These are phyloP conservation scores for Populus trichocarpa DNA, from an alignment of 441 rosid species.

Conservation along the genomic window DNA sequence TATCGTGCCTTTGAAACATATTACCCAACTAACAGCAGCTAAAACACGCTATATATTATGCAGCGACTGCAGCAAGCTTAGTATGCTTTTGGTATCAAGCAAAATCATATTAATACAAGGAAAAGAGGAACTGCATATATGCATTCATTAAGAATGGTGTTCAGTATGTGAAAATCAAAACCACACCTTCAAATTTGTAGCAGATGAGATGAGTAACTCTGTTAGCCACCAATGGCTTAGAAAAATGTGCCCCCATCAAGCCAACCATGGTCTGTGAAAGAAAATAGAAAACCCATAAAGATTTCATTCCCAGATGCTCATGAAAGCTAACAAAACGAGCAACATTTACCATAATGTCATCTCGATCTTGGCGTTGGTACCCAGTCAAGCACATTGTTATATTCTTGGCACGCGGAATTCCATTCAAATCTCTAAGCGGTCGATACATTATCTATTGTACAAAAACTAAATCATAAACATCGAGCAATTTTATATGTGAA, in stretches of 20 bases:
- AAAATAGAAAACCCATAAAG: conserved; percentile 4
- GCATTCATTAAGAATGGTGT: neutral
- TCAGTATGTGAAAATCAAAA: neutral
- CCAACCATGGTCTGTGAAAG: conserved; percentile 75
- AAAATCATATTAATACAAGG: no score
- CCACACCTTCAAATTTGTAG: conserved; percentile 89
- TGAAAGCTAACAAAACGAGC: neutral
- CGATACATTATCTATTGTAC: conserved; percentile 59
- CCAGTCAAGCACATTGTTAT: conserved; percentile 81
- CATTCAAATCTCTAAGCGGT: conserved; percentile 76
- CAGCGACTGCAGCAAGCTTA: no score
- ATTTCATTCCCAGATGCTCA: neutral
- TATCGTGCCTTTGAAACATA: no score
- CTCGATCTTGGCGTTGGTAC: conserved; percentile 86
- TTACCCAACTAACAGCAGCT: no score
- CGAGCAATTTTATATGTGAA: neutral
- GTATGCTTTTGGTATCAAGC: no score
- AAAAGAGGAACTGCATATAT: neutral
- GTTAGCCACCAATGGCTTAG: conserved; percentile 86
- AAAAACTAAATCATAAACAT: neutral
- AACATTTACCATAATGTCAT: conserved; percentile 74
- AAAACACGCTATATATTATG: no score
- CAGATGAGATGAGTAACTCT: conserved; percentile 89
- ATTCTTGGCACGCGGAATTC: conserved; percentile 67
- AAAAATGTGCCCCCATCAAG: conserved; percentile 90